Evolutionary conservation across 495 filamentous ascomycete genomes (phyloP).

Genomic region (Hyphodiscus hymeniophilus): DNA sequence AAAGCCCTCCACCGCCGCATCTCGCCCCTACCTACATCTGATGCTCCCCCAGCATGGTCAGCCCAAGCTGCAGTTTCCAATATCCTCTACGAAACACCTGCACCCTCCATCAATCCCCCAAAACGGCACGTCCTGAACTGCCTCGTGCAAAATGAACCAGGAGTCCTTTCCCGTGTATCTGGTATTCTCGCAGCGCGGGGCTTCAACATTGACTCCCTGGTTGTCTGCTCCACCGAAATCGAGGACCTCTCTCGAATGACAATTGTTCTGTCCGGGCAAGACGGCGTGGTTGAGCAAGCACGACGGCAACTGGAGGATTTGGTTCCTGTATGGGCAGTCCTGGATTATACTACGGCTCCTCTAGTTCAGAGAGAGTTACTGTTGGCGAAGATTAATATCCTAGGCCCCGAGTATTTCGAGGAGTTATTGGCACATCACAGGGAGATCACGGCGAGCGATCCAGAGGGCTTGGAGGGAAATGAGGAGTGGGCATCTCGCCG

Average conservation of each 20-base stretch:
- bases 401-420: slow-evolving; percentile 96
- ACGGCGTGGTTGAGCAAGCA: slow-evolving; percentile 96
- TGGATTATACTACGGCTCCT: slow-evolving; percentile 88
- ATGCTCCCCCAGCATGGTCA: slow-evolving; percentile 69
- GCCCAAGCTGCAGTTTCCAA: slow-evolving; percentile 92
- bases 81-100: slow-evolving; percentile 96
- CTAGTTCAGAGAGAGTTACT: slow-evolving; percentile 95
- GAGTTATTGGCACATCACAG: slow-evolving; percentile 92
- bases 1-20: slow-evolving; percentile 91
- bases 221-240: slow-evolving; percentile 98
- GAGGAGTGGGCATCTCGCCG: slow-evolving; percentile 8
- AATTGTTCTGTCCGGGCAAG: slow-evolving; percentile 90
- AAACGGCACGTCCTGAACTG: slow-evolving; percentile 97
- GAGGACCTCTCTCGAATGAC: slow-evolving; percentile 97
- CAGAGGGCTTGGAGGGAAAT: slow-evolving; percentile 27
- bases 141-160: slow-evolving; percentile 97
- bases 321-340: slow-evolving; percentile 95
- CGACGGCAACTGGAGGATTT: slow-evolving; percentile 91
- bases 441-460: slow-evolving; percentile 43
- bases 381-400: slow-evolving; percentile 91
- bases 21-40: slow-evolving; percentile 68
- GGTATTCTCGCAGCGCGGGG: slow-evolving; percentile 93
- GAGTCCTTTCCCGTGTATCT: slow-evolving; percentile 91
- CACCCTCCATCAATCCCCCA: slow-evolving; percentile 71
- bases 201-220: slow-evolving; percentile 98